Conservation (phyloP, 1,284 basidiomycete species). For the Trichosporon inkin region DNA sequence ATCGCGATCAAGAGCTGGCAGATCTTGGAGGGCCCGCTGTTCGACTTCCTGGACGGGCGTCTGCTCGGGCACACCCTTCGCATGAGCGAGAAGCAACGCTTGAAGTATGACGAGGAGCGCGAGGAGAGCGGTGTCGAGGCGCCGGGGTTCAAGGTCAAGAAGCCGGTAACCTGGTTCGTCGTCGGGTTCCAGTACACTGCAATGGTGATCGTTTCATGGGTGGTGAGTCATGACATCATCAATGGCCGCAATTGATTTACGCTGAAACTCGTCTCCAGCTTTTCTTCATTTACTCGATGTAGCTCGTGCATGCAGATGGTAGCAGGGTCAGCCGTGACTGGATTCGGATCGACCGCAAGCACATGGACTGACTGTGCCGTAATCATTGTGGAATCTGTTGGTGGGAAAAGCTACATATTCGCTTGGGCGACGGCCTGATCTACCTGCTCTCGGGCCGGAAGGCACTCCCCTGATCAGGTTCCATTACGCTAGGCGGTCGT, state of each 20-base stretch:
- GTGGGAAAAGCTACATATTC: no score
- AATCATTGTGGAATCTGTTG: no score
- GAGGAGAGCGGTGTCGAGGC: constrained; percentile 16
- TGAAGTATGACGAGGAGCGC: constrained; percentile 24
- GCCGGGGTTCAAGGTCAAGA: constrained; percentile 13
- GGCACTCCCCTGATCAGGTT: no score
- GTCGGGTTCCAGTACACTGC: constrained; percentile 15
- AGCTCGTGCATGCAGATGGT: neutral
- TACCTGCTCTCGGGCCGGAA: no score
- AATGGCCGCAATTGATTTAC: neutral
- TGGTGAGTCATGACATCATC: constrained; percentile 10
- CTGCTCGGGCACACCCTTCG: constrained; percentile 32
- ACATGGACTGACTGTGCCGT: no score
- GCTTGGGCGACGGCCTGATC: no score
- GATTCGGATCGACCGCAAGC: no score
- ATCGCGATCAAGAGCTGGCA: constrained; percentile 47
- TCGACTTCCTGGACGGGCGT: constrained; percentile 28
- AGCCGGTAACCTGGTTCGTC: constrained; percentile 12
- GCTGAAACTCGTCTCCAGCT: constrained; percentile 9
- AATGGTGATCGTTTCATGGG: constrained; percentile 23
- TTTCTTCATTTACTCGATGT: constrained; percentile 55
- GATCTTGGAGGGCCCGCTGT: constrained; percentile 35
- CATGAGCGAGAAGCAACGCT: constrained; percentile 31
- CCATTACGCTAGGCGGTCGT: no score
- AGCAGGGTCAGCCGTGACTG: neutral